These are phyloP conservation scores for Intubia oerlemansii DNA, from an alignment of 2,329 filamentous ascomycete genomes.

Conservation along the genomic window DNA sequence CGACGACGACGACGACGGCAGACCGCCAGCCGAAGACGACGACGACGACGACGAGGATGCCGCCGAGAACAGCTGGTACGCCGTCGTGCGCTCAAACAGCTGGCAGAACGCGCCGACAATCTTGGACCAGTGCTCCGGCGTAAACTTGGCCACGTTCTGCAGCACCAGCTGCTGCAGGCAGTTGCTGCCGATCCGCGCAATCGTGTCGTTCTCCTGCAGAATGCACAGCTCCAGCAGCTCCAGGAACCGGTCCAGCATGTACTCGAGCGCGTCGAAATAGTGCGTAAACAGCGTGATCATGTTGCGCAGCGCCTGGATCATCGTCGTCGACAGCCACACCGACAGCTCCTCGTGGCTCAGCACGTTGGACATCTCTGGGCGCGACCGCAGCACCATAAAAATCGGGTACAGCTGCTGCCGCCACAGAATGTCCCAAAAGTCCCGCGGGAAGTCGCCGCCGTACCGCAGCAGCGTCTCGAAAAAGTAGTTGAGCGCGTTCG, in stretches of 20 bases:
- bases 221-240: constrained; percentile 90
- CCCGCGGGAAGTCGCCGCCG: constrained; percentile 72
- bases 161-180: constrained; percentile 91
- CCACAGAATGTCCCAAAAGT: constrained; percentile 99
- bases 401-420: constrained; percentile 92
- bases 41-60: constrained; percentile 32
- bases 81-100: constrained; percentile 84
- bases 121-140: constrained; percentile 70
- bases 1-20: too few species aligned
- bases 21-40: constrained; percentile 27
- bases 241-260: constrained; percentile 95
- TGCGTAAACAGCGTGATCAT: constrained; percentile 99
- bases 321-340: constrained; percentile 96
- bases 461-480: constrained; percentile 86
- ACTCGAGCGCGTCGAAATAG: constrained; percentile 88
- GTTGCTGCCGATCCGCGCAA: constrained; percentile 93
- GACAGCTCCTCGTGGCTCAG: constrained; percentile 92
- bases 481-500: constrained; percentile 77
- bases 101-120: constrained; percentile 93
- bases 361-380: constrained; percentile 89
- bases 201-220: constrained; percentile 96
- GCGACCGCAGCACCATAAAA: constrained; percentile 91
- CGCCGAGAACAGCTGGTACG: constrained; percentile 89
- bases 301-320: constrained; percentile 95
- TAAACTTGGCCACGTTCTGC: constrained; percentile 89